Evolutionary conservation across 805 yeast genomes (phyloP).

Genomic region (Starmera caribaea): DNA sequence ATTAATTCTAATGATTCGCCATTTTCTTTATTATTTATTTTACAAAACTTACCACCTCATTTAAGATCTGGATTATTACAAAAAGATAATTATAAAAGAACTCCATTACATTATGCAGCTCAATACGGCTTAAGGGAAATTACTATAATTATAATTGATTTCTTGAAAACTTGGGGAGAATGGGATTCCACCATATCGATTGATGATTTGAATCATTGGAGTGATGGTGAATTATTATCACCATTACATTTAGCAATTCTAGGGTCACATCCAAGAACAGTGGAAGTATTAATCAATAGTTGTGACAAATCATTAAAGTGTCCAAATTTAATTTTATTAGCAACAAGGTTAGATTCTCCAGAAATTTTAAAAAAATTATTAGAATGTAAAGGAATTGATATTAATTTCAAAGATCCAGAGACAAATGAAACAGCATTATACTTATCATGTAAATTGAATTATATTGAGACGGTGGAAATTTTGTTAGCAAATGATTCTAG

Average conservation of each 20-base stretch:
- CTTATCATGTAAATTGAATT: constrained; percentile 61
- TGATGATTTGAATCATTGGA: constrained; percentile 54
- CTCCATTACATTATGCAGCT: constrained; percentile 85
- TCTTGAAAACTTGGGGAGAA: constrained; percentile 49
- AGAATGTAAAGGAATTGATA: constrained; percentile 45
- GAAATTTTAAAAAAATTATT: constrained; percentile 46
- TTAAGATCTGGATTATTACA: constrained; percentile 48
- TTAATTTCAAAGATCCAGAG: constrained; percentile 52
- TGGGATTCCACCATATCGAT: constrained; percentile 40
- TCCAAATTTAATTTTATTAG: constrained; percentile 53
- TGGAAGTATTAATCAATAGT: constrained; percentile 44
- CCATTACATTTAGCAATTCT: constrained; percentile 79
- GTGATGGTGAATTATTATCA: constrained; percentile 61
- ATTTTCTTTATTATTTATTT: constrained; percentile 48
- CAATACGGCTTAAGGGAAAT: constrained; percentile 73
- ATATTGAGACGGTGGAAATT: constrained; percentile 38
- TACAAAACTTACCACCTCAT: constrained; percentile 44
- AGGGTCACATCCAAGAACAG: constrained; percentile 75
- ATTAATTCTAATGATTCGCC: constrained; percentile 47
- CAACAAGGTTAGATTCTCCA: constrained; percentile 47
- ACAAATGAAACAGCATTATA: constrained; percentile 76
- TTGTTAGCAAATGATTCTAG: constrained; percentile 56
- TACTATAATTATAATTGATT: constrained; percentile 45
- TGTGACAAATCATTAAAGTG: constrained; percentile 34
- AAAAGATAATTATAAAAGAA: constrained; percentile 66